Conservation (phyloP, 805 yeast genomes). For the Starmerella tilneyi region DNA sequence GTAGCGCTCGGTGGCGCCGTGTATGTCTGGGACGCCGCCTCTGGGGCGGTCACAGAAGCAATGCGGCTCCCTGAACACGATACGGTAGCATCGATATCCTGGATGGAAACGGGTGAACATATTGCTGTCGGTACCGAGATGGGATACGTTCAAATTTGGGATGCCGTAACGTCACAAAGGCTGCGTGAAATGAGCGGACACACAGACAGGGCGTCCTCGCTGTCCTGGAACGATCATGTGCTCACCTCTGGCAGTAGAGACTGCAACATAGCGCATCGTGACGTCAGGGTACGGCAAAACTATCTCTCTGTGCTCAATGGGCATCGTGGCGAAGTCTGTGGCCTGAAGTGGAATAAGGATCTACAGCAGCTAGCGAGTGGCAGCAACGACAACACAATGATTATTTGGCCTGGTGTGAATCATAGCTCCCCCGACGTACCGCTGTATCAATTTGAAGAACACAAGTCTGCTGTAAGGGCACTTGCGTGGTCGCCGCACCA, state of each 20-base stretch:
- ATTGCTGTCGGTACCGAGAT: conserved; percentile 80
- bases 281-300: conserved; percentile 79
- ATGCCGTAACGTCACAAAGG: conserved; percentile 69
- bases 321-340: conserved; percentile 94
- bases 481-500: conserved; percentile 97
- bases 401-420: conserved; percentile 73
- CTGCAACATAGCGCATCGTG: conserved; percentile 73
- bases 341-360: conserved; percentile 84
- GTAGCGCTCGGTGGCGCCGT: conserved; percentile 85
- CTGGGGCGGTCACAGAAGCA: conserved; percentile 71
- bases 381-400: conserved; percentile 81
- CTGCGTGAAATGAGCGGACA: conserved; percentile 91
- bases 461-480: conserved; percentile 92
- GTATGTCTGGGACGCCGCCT: conserved; percentile 79
- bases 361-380: conserved; percentile 91
- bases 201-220: conserved; percentile 66
- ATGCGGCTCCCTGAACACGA: conserved; percentile 65
- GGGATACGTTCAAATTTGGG: conserved; percentile 92
- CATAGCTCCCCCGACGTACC: conserved; percentile 40
- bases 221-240: conserved; percentile 91
- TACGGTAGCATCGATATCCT: conserved; percentile 67
- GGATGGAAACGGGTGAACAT: conserved; percentile 94
- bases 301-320: conserved; percentile 57
- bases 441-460: conserved; percentile 63
- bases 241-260: conserved; percentile 83